phyloP scores from a whole-genome alignment of 495 filamentous ascomycete genomes.

The Penicillium alfredii region DNA sequence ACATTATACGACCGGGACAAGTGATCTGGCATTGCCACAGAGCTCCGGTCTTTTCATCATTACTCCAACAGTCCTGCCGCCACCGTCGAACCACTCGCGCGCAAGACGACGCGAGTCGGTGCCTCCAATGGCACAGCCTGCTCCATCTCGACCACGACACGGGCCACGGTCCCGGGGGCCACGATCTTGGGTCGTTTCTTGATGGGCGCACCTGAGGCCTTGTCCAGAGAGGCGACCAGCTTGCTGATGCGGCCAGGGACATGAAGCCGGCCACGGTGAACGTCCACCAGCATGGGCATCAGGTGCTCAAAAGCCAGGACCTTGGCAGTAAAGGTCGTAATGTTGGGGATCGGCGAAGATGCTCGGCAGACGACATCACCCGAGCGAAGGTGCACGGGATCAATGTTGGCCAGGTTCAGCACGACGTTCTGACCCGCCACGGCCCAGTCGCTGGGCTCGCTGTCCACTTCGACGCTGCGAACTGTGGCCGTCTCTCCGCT shows the following conservation, averaged over 20 bases:
- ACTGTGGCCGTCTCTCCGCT: conserved; percentile 71
- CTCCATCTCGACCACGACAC: conserved; percentile 66
- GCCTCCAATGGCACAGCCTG: conserved; percentile 71
- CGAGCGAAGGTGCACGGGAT: conserved; percentile 69
- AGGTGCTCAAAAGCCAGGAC: conserved; percentile 83
- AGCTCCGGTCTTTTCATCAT: conserved; percentile 1
- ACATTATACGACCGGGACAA: background rate
- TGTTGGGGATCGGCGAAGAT: conserved; percentile 57
- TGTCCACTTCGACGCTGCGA: conserved; percentile 70
- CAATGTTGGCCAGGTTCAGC: conserved; percentile 79
- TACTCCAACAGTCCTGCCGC: conserved; percentile 82
- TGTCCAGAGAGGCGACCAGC: conserved; percentile 69
- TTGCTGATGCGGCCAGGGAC: conserved; percentile 65
- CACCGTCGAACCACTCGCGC: conserved; percentile 73
- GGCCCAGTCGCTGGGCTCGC: conserved; percentile 73
- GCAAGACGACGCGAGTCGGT: conserved; percentile 71
- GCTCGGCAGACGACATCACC: conserved; percentile 81
- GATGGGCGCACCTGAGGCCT: conserved; percentile 54
- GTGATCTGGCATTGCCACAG: too few relatives aligned
- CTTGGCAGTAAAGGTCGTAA: conserved; percentile 70
- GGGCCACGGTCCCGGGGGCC: conserved; percentile 62
- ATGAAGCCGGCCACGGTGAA: conserved; percentile 80
- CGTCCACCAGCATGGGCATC: conserved; percentile 80
- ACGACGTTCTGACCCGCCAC: conserved; percentile 90
- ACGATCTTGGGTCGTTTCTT: conserved; percentile 86